phyloP scores from a whole-genome alignment of 352 stramenopile genomes.

The Globisporangium echinulatum region DNA sequence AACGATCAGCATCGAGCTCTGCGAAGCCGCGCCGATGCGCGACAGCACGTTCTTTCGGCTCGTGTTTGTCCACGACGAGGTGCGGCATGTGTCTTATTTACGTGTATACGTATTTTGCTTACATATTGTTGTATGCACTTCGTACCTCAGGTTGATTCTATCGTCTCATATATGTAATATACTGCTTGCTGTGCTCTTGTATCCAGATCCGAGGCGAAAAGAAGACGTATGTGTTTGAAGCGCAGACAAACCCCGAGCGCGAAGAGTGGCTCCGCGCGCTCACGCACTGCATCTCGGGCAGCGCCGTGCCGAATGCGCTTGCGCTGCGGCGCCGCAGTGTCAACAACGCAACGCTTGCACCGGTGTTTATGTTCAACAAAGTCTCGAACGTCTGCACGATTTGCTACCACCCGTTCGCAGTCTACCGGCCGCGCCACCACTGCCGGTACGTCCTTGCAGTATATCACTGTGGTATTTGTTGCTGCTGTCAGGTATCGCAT shows the following conservation, averaged over 20 bases:
- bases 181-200: not conserved
- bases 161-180: not conserved
- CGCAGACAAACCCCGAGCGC: constrained; percentile 49
- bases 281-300: constrained; percentile 67
- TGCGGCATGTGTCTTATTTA: not conserved
- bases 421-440: constrained; percentile 80
- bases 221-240: constrained; percentile 60
- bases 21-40: constrained; percentile 42
- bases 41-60: constrained; percentile 50
- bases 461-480: not conserved
- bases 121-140: no score
- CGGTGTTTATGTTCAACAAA: constrained; percentile 87
- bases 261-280: constrained; percentile 81
- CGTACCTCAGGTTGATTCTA: no score
- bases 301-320: constrained; percentile 25
- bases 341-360: constrained; percentile 64
- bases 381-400: constrained; percentile 83
- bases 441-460: constrained; percentile 42
- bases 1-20: constrained; percentile 52
- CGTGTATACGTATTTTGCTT: no score
- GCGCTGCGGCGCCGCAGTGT: constrained; percentile 63
- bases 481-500: not conserved
- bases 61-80: constrained; percentile 32
- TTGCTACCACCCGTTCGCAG: constrained; percentile 73
- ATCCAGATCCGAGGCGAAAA: constrained; percentile 22